A percentile compares a stretch with the other conserved stretches of the same genome.
Evolutionary conservation across 2,329 filamentous ascomycete species (phyloP).

Genomic region (Colletotrichum camelliae): DNA sequence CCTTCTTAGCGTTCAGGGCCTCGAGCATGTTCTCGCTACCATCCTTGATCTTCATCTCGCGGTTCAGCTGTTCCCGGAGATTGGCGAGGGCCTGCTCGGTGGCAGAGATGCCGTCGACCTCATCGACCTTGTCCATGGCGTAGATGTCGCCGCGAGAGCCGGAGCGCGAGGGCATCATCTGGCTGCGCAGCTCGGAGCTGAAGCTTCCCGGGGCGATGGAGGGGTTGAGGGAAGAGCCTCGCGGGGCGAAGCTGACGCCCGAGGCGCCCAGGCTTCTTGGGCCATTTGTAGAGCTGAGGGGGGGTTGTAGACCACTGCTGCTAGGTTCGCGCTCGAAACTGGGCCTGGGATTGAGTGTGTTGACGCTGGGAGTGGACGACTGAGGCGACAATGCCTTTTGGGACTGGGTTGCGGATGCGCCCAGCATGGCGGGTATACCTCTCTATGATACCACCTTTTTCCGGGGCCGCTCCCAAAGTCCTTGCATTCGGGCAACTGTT

Average conservation of each 20-base stretch:
- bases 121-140: constrained; percentile 64
- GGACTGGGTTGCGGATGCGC: constrained; percentile 58
- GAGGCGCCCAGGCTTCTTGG: constrained; percentile 56
- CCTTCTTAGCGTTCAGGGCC: constrained; percentile 91
- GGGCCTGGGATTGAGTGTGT: constrained; percentile 39
- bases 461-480: constrained; percentile 16
- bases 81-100: constrained; percentile 77
- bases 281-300: constrained; percentile 28
- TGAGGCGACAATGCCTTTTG: constrained; percentile 55
- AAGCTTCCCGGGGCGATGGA: constrained; percentile 83
- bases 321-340: constrained; percentile 62
- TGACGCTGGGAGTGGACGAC: constrained; percentile 40
- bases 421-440: constrained; percentile 49
- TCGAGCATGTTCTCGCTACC: constrained; percentile 98
- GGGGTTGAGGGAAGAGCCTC: constrained; percentile 73
- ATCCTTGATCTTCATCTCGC: constrained; percentile 97
- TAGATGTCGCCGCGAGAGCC: constrained; percentile 61
- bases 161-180: constrained; percentile 69
- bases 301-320: constrained; percentile 50
- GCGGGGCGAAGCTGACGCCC: constrained; percentile 67
- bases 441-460: constrained; percentile 24
- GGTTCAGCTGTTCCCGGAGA: constrained; percentile 85
- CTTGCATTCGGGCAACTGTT: constrained; percentile 23
- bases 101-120: constrained; percentile 60
- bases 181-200: constrained; percentile 82